Conservation (phyloP, 2,329 filamentous ascomycete species). For the Fusarium metavorans region DNA sequence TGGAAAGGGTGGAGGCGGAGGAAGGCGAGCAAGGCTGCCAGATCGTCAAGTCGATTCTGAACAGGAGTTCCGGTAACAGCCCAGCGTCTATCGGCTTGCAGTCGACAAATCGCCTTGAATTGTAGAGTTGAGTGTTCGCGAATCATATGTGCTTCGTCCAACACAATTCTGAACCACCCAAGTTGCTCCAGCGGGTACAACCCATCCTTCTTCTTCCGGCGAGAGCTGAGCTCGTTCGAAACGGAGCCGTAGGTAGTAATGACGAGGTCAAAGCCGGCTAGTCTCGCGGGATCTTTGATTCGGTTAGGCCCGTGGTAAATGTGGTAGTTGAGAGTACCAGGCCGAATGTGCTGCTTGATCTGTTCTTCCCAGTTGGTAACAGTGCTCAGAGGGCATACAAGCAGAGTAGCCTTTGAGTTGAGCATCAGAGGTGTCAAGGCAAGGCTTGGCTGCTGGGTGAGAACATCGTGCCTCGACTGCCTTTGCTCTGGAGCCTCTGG, state of each 20-base stretch:
- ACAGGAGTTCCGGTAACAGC: conserved; percentile 97
- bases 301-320: conserved; percentile 89
- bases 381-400: conserved; percentile 91
- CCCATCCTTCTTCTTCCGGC: conserved; percentile 70
- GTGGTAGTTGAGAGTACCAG: conserved; percentile 75
- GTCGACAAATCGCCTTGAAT: conserved; percentile 84
- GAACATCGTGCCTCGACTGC: conserved; percentile 46
- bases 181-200: conserved; percentile 78
- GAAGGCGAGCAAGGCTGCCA: conserved; percentile 88
- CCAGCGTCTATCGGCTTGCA: conserved; percentile 88
- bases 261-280: conserved; percentile 83
- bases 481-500: conserved; percentile 57
- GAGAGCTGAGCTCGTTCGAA: conserved; percentile 78
- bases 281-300: conserved; percentile 73
- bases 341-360: conserved; percentile 82
- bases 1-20: conserved; percentile 88
- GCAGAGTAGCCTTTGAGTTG: conserved; percentile 83
- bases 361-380: conserved; percentile 96
- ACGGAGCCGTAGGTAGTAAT: conserved; percentile 95
- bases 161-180: conserved; percentile 92
- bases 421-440: conserved; percentile 65
- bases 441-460: conserved; percentile 54
- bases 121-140: conserved; percentile 85
- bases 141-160: conserved; percentile 96
- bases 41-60: conserved; percentile 91